A percentile compares a stretch with the other conserved stretches of the same genome.
Evolutionary conservation across 495 filamentous ascomycete species (phyloP).

Genomic region (Penicillium robsamsonii): DNA sequence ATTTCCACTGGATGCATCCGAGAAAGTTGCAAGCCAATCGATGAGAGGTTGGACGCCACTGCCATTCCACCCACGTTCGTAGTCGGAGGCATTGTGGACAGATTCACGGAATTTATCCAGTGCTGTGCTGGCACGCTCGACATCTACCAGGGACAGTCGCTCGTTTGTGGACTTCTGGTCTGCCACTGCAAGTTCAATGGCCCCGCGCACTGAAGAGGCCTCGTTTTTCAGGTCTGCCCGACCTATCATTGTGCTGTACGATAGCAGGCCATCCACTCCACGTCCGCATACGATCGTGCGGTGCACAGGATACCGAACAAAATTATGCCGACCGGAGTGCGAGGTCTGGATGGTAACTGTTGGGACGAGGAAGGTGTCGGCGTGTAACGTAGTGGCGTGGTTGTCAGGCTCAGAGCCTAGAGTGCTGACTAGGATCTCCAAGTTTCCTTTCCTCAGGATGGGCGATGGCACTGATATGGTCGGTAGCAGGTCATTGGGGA

Average conservation of each 20-base stretch:
- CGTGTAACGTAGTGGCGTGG: conserved; percentile 49
- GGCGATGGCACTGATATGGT: conserved; percentile 66
- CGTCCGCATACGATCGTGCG: conserved; percentile 72
- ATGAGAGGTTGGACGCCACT: conserved; percentile 63
- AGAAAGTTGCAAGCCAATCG: conserved; percentile 61
- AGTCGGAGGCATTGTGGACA: conserved; percentile 63
- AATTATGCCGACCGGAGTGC: conserved; percentile 54
- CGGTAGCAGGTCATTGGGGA: conserved; percentile 48
- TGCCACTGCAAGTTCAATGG: conserved; percentile 50
- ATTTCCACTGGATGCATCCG: conserved; percentile 40
- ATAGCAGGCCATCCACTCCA: conserved; percentile 56
- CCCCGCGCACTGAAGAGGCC: conserved; percentile 49
- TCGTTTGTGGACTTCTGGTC: conserved; percentile 29
- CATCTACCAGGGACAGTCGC: conserved; percentile 51
- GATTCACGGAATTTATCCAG: conserved; percentile 64
- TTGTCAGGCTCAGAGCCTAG: conserved; percentile 42
- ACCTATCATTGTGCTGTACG: conserved; percentile 47
- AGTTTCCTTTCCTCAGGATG: conserved; percentile 60
- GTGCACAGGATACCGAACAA: conserved; percentile 82
- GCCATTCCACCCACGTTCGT: conserved; percentile 70
- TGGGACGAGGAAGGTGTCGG: conserved; percentile 64
- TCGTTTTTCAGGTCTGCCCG: conserved; percentile 36
- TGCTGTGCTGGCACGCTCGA: conserved; percentile 54
- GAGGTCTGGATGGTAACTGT: conserved; percentile 65
- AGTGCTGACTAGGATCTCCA: conserved; percentile 76